phyloP scores from a whole-genome alignment of 1,284 basidiomycete species.

The Cryptococcus depauperatus region DNA sequence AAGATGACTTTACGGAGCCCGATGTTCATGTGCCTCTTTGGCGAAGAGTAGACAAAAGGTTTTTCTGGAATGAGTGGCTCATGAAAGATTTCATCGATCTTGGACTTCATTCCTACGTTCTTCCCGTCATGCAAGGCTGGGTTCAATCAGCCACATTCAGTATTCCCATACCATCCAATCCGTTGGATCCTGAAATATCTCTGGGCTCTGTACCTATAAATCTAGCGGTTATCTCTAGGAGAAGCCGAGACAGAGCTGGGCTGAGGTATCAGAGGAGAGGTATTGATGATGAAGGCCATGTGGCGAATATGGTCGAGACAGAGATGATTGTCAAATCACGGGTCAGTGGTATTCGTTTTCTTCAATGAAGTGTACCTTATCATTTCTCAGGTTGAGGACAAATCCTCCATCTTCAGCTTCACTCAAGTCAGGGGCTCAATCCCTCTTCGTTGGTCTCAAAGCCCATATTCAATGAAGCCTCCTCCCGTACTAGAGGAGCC shows the following conservation, averaged over 20 bases:
- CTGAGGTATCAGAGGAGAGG: slow-evolving; percentile 51
- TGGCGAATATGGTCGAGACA: slow-evolving; percentile 54
- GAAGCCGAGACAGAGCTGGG: slow-evolving; percentile 50
- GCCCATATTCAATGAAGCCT: slow-evolving; percentile 68
- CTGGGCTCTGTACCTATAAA: slow-evolving; percentile 40
- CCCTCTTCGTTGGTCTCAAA: slow-evolving; percentile 79
- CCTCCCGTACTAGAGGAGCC: slow-evolving; percentile 74
- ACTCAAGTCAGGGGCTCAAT: slow-evolving; percentile 85
- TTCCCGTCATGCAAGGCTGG: slow-evolving; percentile 85
- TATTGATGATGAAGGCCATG: slow-evolving; percentile 49
- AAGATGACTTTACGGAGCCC: slow-evolving; percentile 44
- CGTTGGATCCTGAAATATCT: slow-evolving; percentile 17
- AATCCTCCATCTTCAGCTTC: slow-evolving; percentile 72
- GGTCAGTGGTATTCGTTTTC: slow-evolving; percentile 44
- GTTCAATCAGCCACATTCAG: slow-evolving; percentile 62
- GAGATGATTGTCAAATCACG: slow-evolving; percentile 63
- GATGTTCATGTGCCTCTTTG: slow-evolving; percentile 48
- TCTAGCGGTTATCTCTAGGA: slow-evolving; percentile 48
- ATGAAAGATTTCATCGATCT: slow-evolving; percentile 38
- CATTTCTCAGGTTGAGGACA: slow-evolving; percentile 49
- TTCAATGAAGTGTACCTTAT: too few species aligned
- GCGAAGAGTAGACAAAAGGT: slow-evolving; percentile 47
- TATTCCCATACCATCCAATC: slow-evolving; percentile 48
- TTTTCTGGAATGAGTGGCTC: slow-evolving; percentile 51
- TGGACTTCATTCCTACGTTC: slow-evolving; percentile 64